Conservation (phyloP, 2,329 filamentous ascomycete genomes). For the Zymoseptoria ardabiliae region DNA sequence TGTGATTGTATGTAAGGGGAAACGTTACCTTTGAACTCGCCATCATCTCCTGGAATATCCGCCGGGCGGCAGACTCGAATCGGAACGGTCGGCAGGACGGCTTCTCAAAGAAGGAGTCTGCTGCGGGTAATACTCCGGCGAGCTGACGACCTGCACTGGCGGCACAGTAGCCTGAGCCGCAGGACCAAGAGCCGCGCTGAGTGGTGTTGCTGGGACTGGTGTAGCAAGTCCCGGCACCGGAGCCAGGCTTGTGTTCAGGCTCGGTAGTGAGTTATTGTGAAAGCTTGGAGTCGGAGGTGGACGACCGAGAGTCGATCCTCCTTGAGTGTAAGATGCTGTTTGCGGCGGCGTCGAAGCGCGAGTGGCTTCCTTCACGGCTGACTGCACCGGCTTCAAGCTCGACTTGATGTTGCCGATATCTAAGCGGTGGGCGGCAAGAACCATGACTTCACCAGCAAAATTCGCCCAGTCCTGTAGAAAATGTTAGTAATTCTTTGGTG, state of each 20-base stretch:
- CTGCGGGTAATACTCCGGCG: conserved; percentile 17
- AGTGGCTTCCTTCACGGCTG: conserved; percentile 71
- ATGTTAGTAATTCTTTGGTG: conserved; percentile 21
- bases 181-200: conserved; percentile 81
- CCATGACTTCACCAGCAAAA: conserved; percentile 55
- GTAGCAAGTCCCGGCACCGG: conserved; percentile 36
- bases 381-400: conserved; percentile 73
- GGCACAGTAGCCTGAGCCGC: conserved; percentile 79
- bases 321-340: conserved; percentile 55
- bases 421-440: conserved; percentile 28
- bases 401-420: conserved; percentile 59
- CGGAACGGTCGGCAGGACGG: neutral
- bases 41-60: conserved; percentile 9
- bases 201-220: conserved; percentile 72
- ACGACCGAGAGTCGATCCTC: conserved; percentile 39
- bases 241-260: conserved; percentile 20
- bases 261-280: conserved; percentile 18
- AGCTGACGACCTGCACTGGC: conserved; percentile 10
- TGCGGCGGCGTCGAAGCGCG: conserved; percentile 58
- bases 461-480: conserved; percentile 56
- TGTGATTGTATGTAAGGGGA: neutral
- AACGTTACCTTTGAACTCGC: neutral
- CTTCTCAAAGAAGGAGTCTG: neutral
- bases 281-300: conserved; percentile 9
- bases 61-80: conserved; percentile 6